These are phyloP conservation scores for Solanum pennellii DNA, from an alignment of 257 asterid species.

Conservation along the genomic window DNA sequence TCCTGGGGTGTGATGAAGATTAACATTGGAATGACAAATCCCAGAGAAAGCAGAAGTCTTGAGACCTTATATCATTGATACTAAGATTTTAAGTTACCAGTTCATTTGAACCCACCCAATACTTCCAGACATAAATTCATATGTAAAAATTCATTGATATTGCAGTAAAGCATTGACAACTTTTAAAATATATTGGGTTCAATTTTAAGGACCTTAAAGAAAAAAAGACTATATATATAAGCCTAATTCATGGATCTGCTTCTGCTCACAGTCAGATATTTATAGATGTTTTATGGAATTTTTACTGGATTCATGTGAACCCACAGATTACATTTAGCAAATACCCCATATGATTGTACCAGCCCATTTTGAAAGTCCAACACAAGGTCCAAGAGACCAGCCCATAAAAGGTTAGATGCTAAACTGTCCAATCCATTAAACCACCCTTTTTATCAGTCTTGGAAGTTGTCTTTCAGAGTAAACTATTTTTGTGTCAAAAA, in stretches of 20 bases:
- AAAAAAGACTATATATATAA: not conserved
- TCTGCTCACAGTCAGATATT: not conserved
- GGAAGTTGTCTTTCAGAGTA: not conserved
- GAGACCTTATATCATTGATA: too few species aligned
- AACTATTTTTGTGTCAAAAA: not conserved
- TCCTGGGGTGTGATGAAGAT: conserved; percentile 25
- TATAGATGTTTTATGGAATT: not conserved
- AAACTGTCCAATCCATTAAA: not conserved
- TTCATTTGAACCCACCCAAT: not conserved
- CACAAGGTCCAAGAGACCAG: not conserved
- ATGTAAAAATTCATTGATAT: not conserved
- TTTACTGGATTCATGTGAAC: not conserved
- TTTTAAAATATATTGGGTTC: not conserved
- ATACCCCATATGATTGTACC: not conserved
- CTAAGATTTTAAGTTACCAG: not conserved
- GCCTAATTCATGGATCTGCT: not conserved
- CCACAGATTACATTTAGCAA: not conserved
- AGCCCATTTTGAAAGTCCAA: not conserved
- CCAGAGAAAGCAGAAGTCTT: conserved; percentile 55
- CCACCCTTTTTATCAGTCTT: not conserved
- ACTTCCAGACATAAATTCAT: not conserved
- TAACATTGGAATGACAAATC: conserved; percentile 53
- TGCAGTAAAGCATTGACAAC: not conserved
- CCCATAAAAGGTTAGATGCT: not conserved
- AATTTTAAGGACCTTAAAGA: not conserved